Evolutionary conservation across 768 basidiomycete genomes (phyloP).

Genomic region (Lactarius sanguifluus): DNA sequence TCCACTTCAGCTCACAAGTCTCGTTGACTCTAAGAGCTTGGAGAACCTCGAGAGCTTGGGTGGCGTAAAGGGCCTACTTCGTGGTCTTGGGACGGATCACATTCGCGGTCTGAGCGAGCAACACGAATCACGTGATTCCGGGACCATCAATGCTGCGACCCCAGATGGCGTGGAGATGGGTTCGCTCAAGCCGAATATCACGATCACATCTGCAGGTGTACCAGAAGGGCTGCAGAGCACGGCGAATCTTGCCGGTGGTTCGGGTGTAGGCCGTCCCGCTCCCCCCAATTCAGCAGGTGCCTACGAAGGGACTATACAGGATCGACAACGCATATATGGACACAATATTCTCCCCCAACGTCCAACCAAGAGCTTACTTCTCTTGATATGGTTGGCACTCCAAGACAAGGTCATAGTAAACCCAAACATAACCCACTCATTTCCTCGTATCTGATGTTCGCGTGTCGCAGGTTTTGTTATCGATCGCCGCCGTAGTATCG

Average conservation of each 20-base stretch:
- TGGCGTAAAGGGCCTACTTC: conserved; percentile 65
- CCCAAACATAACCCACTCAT: conserved; percentile 25
- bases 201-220: too few relatives aligned
- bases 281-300: neutral
- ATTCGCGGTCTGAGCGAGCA: conserved; percentile 43
- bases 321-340: conserved; percentile 51
- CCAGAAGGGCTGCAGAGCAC: too few relatives aligned
- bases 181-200: too few relatives aligned
- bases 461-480: conserved; percentile 75
- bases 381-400: conserved; percentile 60
- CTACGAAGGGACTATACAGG: conserved; percentile 38
- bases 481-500: conserved; percentile 80
- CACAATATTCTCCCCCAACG: conserved; percentile 51
- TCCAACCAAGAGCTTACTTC: conserved; percentile 48
- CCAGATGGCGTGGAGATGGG: too few relatives aligned
- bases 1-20: conserved; percentile 67
- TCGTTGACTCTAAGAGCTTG: conserved; percentile 88
- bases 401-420: conserved; percentile 63
- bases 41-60: conserved; percentile 68
- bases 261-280: neutral
- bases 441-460: conserved; percentile 32
- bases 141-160: too few relatives aligned
- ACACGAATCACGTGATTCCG: conserved; percentile 3
- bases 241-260: too few relatives aligned
- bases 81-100: conserved; percentile 69